Percentiles rank a stretch among this genome's conserved stretches.
Conservation (phyloP, 192 early-diverging fungal genomes). For the Gaertneriomyces semiglobifer region DNA sequence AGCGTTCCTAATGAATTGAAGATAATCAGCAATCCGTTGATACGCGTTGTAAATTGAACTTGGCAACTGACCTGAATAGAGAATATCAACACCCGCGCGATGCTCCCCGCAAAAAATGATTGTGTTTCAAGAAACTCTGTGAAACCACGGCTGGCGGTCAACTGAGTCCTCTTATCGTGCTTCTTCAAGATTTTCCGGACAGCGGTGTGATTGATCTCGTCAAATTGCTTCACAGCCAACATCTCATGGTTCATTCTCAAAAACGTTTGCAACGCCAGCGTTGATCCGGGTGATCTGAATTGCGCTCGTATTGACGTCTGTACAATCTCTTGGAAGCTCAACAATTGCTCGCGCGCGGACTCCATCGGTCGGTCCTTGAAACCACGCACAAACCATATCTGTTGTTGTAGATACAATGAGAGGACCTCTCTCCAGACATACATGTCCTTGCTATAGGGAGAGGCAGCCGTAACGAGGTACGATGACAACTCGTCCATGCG, state of each 20-base stretch:
- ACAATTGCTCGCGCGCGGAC: slow-evolving; percentile 56
- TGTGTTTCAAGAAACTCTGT: slow-evolving; percentile 48
- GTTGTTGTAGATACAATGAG: slow-evolving; percentile 62
- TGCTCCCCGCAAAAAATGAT: slow-evolving; percentile 49
- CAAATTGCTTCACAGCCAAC: slow-evolving; percentile 65
- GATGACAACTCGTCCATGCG: slow-evolving; percentile 53
- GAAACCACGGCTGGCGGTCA: slow-evolving; percentile 54
- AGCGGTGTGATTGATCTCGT: slow-evolving; percentile 71
- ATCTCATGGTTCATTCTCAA: slow-evolving; percentile 68
- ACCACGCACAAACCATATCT: slow-evolving; percentile 63
- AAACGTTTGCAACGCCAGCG: slow-evolving; percentile 48
- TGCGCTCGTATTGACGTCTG: not conserved
- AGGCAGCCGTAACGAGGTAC: slow-evolving; percentile 55
- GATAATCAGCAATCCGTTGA: not conserved
- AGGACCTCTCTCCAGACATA: slow-evolving; percentile 72
- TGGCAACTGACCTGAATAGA: slow-evolving; percentile 44
- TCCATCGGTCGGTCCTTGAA: slow-evolving; percentile 58
- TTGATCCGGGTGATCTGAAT: slow-evolving; percentile 24
- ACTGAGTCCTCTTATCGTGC: slow-evolving; percentile 79
- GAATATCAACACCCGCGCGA: slow-evolving; percentile 58
- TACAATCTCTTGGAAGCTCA: slow-evolving; percentile 49
- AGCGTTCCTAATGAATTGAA: slow-evolving; percentile 31
- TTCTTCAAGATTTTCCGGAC: slow-evolving; percentile 86
- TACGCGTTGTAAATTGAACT: not conserved
- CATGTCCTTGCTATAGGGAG: slow-evolving; percentile 73